Evolutionary conservation across 2,329 filamentous ascomycete species (phyloP).

Genomic region (Xylaria sp.): DNA sequence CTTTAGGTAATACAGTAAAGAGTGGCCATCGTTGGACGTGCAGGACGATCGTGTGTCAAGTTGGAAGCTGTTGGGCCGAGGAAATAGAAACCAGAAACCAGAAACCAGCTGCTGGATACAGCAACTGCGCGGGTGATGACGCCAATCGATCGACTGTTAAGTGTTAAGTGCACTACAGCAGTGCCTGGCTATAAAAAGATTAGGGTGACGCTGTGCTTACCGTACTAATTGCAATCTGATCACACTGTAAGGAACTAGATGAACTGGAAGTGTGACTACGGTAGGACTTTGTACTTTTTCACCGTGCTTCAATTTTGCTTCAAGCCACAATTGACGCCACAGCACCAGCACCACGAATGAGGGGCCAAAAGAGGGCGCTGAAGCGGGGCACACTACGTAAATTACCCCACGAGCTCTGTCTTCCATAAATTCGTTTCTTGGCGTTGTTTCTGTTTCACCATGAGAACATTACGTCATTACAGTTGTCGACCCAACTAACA

Average conservation of each 20-base stretch:
- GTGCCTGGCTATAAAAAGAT: conserved; percentile 11
- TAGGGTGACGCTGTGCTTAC: neutral
- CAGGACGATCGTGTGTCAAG: neutral
- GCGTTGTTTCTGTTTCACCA: neutral
- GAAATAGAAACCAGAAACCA: neutral
- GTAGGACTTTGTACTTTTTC: neutral
- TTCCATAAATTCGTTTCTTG: neutral
- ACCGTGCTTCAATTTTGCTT: no score
- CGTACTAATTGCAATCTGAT: neutral
- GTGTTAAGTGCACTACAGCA: neutral
- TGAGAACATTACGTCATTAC: conserved; percentile 26
- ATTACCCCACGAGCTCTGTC: conserved; percentile 3
- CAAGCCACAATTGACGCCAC: conserved; percentile 24
- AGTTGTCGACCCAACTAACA: neutral
- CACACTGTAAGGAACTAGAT: neutral
- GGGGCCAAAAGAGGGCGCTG: conserved; percentile 1
- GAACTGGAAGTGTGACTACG: neutral
- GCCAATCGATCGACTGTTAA: conserved; percentile 9
- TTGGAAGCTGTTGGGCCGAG: conserved; percentile 4
- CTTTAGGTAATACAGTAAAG: neutral
- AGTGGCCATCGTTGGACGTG: neutral
- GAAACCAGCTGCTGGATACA: neutral
- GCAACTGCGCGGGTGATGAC: conserved; percentile 14
- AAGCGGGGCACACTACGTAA: conserved; percentile 23
- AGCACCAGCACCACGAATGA: conserved; percentile 6